Base-by-base conservation (phyloP, 257 asterid species). In the Solanum appendiculatum region DNA sequence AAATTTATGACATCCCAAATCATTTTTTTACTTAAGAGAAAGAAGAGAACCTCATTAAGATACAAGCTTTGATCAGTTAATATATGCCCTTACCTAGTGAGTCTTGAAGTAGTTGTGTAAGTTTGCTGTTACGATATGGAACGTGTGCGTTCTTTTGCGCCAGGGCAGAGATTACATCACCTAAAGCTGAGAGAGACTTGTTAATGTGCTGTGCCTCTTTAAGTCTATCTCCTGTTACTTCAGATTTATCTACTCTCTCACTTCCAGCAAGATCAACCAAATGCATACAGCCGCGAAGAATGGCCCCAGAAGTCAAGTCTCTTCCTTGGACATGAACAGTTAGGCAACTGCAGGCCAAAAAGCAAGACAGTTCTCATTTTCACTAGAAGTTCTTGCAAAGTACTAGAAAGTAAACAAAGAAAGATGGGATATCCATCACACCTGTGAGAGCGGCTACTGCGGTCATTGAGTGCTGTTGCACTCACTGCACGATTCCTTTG, bases 261-360 rank as follows among this genome's bases (percentile, higher is more conserved):
- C 99, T 97, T 91, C 99, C 99, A 1, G 99, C 99, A 66, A 97
- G 89, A 91, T 97, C 99, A 90, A 97, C 99, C 89, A 97, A 96
- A 93, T 97, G 99, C 99, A 97, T 96, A 92, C 99, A 97, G 58
- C 99, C 99, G 42, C 94, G 96, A 44, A 95, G 95, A 63, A 93
- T 85, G 40, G 85, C 86, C 86, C 99, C 98, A 40, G 99, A 89
- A 46, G 97, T 92, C 91, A 96, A 89, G 91, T 97, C 99, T 91
- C 90, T 91, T 89, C 99, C 99, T 93, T 96, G 99, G 85, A 97
- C 95, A 75, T 95, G 99, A 88, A 97, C 99, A 6, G 98, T 97
- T 86, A 97, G 91, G 88, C 99, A 97, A 86, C 99, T 97, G 89
- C 93, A 91, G 84, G 42, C 10, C 16, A 29, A 85, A 14, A 7